Conservation (phyloP, 139 green algal species). For the Micractinium conductrix region DNA sequence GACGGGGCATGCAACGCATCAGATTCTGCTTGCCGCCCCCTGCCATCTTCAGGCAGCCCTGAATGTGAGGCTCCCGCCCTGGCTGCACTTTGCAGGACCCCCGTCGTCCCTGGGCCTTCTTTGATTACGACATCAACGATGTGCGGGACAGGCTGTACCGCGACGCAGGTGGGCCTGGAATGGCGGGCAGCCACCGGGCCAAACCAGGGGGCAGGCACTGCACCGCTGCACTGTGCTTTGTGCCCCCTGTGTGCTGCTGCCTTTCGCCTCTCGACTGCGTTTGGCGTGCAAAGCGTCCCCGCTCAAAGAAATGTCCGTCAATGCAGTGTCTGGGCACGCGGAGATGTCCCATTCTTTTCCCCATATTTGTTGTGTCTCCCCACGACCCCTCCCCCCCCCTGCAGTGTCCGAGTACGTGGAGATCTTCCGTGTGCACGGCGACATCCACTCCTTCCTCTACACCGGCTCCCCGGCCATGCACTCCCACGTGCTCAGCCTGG, state of each 20-base stretch:
- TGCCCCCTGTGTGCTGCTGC: neutral
- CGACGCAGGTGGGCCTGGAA: constrained; percentile 28
- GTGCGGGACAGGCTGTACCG: constrained; percentile 49
- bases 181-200: neutral
- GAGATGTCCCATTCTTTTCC: too few relatives aligned
- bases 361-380: neutral
- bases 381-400: neutral
- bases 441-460: constrained; percentile 96
- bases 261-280: neutral
- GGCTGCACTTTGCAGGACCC: neutral
- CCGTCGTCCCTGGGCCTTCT: constrained; percentile 38
- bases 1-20: neutral
- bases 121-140: constrained; percentile 37
- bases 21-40: neutral
- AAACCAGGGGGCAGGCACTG: too few relatives aligned
- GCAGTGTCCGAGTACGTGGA: constrained; percentile 69
- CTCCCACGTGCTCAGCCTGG: neutral
- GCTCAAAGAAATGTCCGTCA: neutral
- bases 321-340: too few relatives aligned
- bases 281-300: neutral
- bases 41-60: neutral
- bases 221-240: neutral
- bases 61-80: neutral
- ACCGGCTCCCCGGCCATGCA: constrained; percentile 89
- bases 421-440: constrained; percentile 76